These are phyloP conservation scores for Corylus heterophylla DNA, from an alignment of 306 rosid genomes.

Conservation along the genomic window DNA sequence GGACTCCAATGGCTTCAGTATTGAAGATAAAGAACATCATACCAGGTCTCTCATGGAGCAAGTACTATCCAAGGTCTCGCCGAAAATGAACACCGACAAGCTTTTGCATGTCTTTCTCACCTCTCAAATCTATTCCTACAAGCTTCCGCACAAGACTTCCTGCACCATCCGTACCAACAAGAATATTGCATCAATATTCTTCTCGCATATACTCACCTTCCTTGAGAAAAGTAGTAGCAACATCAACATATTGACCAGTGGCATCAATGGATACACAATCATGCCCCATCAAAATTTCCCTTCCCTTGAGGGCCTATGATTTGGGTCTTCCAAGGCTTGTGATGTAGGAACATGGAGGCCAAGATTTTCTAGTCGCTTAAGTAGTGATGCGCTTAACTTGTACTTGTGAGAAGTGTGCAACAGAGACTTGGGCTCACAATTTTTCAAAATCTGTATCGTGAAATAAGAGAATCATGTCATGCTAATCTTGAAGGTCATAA, in stretches of 20 bases:
- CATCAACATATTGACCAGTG: constrained; percentile 47
- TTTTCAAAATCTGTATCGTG: constrained; percentile 84
- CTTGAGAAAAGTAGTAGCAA: constrained; percentile 53
- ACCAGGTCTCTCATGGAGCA: constrained; percentile 87
- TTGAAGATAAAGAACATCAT: constrained; percentile 93
- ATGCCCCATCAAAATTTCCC: constrained; percentile 70
- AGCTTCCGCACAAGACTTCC: constrained; percentile 86
- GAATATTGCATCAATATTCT: constrained; percentile 61
- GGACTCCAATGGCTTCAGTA: constrained; percentile 89
- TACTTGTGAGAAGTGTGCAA: constrained; percentile 92
- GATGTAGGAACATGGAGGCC: constrained; percentile 52
- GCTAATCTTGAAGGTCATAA: constrained; percentile 9
- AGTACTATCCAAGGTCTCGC: constrained; percentile 76
- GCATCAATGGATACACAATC: constrained; percentile 71
- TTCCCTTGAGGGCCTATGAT: constrained; percentile 32
- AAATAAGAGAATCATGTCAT: constrained; percentile 35
- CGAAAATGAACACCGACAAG: constrained; percentile 88
- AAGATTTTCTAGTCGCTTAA: constrained; percentile 62
- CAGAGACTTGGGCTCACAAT: constrained; percentile 82
- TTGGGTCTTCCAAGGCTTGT: constrained; percentile 41
- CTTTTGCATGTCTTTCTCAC: constrained; percentile 83
- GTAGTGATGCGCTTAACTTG: constrained; percentile 63
- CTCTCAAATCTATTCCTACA: constrained; percentile 75
- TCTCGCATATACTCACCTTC: constrained; percentile 53
- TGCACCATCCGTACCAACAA: constrained; percentile 85